Percentiles rank a stretch among this genome's conserved stretches.
These are phyloP conservation scores for Termitomyces sp. DNA, from an alignment of 768 basidiomycete genomes.

Conservation along the genomic window DNA sequence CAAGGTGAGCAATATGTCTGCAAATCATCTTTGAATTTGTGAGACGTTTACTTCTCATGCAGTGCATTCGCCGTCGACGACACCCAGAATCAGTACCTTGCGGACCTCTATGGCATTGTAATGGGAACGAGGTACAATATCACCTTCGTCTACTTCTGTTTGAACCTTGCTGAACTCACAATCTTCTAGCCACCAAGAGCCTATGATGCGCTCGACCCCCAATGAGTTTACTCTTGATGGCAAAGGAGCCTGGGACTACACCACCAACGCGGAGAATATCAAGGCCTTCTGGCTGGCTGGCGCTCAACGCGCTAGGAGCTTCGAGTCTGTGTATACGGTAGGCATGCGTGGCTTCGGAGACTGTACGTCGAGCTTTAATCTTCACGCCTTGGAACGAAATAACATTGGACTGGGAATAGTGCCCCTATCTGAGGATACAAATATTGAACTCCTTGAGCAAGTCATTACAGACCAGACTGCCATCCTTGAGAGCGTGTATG, in stretches of 20 bases:
- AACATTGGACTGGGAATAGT: conserved; percentile 22
- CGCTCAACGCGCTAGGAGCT: conserved; percentile 49
- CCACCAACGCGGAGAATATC: conserved; percentile 45
- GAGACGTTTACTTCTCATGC: background rate
- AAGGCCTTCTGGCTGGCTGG: conserved; percentile 60
- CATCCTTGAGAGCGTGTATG: conserved; percentile 51
- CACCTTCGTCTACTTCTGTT: background rate
- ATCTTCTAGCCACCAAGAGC: conserved; percentile 54
- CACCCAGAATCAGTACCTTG: conserved; percentile 52
- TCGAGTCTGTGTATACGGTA: conserved; percentile 59
- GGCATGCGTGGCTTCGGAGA: conserved; percentile 67
- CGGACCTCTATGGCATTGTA: conserved; percentile 60
- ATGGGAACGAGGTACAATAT: conserved; percentile 56
- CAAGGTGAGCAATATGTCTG: conserved; percentile 20
- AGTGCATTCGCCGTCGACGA: conserved; percentile 57
- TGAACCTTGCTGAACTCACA: background rate
- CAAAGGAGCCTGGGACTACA: conserved; percentile 58
- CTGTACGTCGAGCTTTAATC: conserved; percentile 23
- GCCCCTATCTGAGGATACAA: conserved; percentile 44
- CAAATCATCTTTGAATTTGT: background rate
- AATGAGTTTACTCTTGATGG: conserved; percentile 58
- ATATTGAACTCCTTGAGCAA: conserved; percentile 45
- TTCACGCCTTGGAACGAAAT: background rate
- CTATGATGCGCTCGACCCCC: conserved; percentile 69
- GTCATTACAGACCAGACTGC: conserved; percentile 55